Evolutionary conservation across 1,284 basidiomycete genomes (phyloP).

Genomic region (Bjerkandera adusta): DNA sequence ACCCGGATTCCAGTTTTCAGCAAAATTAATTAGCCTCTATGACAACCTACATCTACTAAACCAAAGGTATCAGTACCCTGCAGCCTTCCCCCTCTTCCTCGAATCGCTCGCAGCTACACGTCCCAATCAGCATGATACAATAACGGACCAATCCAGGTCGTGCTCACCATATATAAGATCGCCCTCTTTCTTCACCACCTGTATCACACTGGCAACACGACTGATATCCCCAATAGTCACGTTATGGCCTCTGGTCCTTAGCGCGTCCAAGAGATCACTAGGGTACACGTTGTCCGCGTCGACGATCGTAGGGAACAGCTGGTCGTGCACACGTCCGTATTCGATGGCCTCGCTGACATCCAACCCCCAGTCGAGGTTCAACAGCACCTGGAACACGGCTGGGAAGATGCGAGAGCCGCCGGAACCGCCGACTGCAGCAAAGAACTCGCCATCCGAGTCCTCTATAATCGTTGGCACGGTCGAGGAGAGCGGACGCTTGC

Average conservation of each 20-base stretch:
- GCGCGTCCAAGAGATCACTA: constrained; percentile 46
- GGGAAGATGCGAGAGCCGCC: constrained; percentile 88
- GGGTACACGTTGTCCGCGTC: constrained; percentile 68
- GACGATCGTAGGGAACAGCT: constrained; percentile 71
- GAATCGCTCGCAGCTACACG: constrained; percentile 76
- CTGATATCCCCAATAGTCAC: constrained; percentile 57
- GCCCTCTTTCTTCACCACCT: constrained; percentile 60
- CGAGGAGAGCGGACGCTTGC: constrained; percentile 88
- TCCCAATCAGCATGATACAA: constrained; percentile 6
- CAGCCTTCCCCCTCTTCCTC: constrained; percentile 80
- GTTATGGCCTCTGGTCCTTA: constrained; percentile 70
- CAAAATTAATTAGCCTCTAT: too few relatives aligned
- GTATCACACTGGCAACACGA: constrained; percentile 67
- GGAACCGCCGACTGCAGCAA: constrained; percentile 77
- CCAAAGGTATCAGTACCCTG: constrained; percentile 56
- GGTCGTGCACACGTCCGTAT: constrained; percentile 87
- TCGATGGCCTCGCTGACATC: constrained; percentile 84
- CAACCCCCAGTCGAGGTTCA: constrained; percentile 82
- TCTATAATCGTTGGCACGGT: constrained; percentile 82
- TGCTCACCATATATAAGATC: constrained; percentile 58
- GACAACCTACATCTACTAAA: neutral
- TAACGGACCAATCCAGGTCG: neutral
- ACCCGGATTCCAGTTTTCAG: too few relatives aligned
- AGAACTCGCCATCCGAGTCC: constrained; percentile 66
- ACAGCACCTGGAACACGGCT: constrained; percentile 75